phyloP scores from a whole-genome alignment of 1,284 basidiomycete genomes.

The Ceratobasidium papillatum region DNA sequence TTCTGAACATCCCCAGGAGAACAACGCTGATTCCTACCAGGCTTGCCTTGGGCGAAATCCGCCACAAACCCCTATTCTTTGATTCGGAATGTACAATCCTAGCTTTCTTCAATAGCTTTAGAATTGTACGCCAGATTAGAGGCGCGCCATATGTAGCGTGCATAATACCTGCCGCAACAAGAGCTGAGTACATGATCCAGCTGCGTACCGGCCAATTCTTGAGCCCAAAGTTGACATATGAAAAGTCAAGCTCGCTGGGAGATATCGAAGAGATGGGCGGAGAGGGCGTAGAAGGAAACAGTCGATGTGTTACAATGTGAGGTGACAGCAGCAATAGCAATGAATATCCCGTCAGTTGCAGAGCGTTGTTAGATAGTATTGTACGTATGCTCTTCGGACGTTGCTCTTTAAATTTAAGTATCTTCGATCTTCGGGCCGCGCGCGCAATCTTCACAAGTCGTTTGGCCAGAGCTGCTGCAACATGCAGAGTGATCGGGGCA shows the following conservation, averaged over 20 bases:
- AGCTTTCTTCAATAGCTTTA: slow-evolving; percentile 20
- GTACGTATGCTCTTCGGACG: slow-evolving; percentile 41
- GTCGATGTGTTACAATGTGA: slow-evolving; percentile 69
- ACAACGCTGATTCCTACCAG: slow-evolving; percentile 12
- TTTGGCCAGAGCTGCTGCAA: slow-evolving; percentile 63
- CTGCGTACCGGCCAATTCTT: slow-evolving; percentile 65
- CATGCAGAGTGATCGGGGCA: slow-evolving; percentile 66
- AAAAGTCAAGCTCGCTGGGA: slow-evolving; percentile 75
- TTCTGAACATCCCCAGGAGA: slow-evolving; percentile 22
- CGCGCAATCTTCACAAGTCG: slow-evolving; percentile 53
- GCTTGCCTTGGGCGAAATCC: neutral
- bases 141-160: slow-evolving; percentile 68
- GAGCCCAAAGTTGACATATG: slow-evolving; percentile 74
- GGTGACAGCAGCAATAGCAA: slow-evolving; percentile 65
- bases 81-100: slow-evolving; percentile 19
- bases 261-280: slow-evolving; percentile 66
- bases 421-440: neutral
- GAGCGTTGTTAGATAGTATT: slow-evolving; percentile 54
- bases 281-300: slow-evolving; percentile 57
- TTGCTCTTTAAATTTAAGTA: neutral
- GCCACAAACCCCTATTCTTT: slow-evolving; percentile 1
- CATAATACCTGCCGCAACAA: slow-evolving; percentile 61
- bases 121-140: slow-evolving; percentile 58
- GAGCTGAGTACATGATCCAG: slow-evolving; percentile 66
- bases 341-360: slow-evolving; percentile 67